Conservation (phyloP, 2,329 filamentous ascomycete species). For the Trichoderma koningii region DNA sequence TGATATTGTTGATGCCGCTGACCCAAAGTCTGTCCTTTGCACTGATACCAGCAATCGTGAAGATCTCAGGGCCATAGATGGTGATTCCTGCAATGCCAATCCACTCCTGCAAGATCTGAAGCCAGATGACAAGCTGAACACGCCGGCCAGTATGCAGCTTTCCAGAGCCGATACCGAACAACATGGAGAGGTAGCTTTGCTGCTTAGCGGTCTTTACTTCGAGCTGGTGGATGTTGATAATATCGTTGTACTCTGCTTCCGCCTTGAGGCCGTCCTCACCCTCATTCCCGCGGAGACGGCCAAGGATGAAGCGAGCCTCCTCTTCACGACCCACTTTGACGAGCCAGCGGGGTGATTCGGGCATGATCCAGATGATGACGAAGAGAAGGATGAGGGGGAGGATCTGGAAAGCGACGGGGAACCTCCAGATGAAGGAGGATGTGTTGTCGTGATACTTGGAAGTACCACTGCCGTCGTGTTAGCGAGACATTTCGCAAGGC, state of each 20-base stretch:
- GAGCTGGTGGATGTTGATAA: slow-evolving; percentile 62
- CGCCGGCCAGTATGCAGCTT: slow-evolving; percentile 67
- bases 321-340: slow-evolving; percentile 66
- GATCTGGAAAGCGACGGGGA: slow-evolving; percentile 71
- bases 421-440: slow-evolving; percentile 65
- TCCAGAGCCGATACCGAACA: slow-evolving; percentile 65
- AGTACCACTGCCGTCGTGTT: slow-evolving; percentile 44
- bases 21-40: slow-evolving; percentile 65
- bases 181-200: slow-evolving; percentile 65
- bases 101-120: slow-evolving; percentile 72
- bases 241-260: slow-evolving; percentile 68
- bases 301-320: slow-evolving; percentile 67
- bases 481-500: not conserved
- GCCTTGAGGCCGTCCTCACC: slow-evolving; percentile 55
- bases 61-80: slow-evolving; percentile 60
- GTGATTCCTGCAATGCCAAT: slow-evolving; percentile 70
- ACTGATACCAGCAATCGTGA: slow-evolving; percentile 67
- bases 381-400: slow-evolving; percentile 62
- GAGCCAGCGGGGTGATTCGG: slow-evolving; percentile 69
- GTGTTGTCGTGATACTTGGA: slow-evolving; percentile 61
- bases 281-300: slow-evolving; percentile 61
- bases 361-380: slow-evolving; percentile 63
- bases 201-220: slow-evolving; percentile 62
- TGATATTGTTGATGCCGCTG: slow-evolving; percentile 55
- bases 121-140: slow-evolving; percentile 70